A percentile compares a stretch with the other conserved stretches of the same genome.
Evolutionary conservation across 108 stramenopile genomes (phyloP).

Genomic region (Pseudonitzschia delicatissima): DNA sequence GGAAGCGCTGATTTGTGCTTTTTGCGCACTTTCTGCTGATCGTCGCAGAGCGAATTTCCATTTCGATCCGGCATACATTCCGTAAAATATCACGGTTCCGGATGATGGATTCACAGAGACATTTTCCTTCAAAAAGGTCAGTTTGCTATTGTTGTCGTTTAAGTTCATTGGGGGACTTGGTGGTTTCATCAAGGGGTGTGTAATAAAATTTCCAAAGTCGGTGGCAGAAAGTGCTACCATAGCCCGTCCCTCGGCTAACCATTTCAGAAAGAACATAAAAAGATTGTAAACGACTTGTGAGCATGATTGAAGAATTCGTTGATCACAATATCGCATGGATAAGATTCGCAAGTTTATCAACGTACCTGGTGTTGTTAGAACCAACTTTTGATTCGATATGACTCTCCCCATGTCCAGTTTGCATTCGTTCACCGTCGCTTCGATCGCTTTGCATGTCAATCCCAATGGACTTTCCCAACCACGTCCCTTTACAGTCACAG

Average conservation of each 20-base stretch:
- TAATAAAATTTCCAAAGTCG: constrained; percentile 65
- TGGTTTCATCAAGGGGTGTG: constrained; percentile 52
- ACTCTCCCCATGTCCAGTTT: constrained; percentile 44
- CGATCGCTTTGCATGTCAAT: constrained; percentile 54
- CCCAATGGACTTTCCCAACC: constrained; percentile 45
- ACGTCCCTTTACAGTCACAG: constrained; percentile 55
- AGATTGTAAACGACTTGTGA: not conserved
- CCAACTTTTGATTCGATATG: constrained; percentile 39
- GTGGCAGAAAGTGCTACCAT: constrained; percentile 44
- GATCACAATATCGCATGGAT: too few species aligned
- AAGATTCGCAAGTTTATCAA: too few species aligned
- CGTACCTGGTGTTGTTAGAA: constrained; percentile 41
- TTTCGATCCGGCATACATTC: constrained; percentile 17
- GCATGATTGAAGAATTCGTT: too few species aligned
- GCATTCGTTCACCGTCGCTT: constrained; percentile 51
- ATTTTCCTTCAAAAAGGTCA: constrained; percentile 41
- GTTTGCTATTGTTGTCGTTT: not conserved
- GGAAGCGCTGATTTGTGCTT: not conserved
- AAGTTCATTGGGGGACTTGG: constrained; percentile 14
- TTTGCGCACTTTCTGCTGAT: constrained; percentile 5
- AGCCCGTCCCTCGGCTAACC: constrained; percentile 42
- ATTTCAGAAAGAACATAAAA: not conserved
- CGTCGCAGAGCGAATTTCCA: constrained; percentile 37
- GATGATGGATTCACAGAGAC: constrained; percentile 24
- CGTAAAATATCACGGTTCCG: constrained; percentile 27